Evolutionary conservation across 495 filamentous ascomycete species (phyloP).

Genomic region (Penicillium ochrochloron): DNA sequence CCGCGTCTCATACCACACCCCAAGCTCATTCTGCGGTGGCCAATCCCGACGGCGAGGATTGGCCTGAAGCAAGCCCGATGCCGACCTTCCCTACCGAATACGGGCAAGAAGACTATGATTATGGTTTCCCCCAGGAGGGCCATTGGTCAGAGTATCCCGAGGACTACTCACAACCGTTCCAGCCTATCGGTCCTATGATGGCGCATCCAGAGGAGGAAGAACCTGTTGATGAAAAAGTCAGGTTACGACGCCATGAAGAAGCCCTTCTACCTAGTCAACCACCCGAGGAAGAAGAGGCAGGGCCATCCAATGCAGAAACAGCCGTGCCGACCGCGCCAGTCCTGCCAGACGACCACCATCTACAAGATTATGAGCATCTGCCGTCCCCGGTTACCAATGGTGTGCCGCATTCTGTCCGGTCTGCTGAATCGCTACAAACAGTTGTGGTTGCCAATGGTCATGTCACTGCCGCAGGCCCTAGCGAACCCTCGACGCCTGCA

Average conservation of each 20-base stretch:
- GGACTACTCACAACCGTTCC: conserved; percentile 33
- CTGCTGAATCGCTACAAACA: conserved; percentile 48
- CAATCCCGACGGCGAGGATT: conserved; percentile 36
- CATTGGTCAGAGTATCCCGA: conserved; percentile 40
- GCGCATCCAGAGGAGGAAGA: conserved; percentile 63
- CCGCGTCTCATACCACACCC: conserved; percentile 19
- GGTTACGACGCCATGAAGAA: conserved; percentile 68
- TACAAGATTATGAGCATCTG: conserved; percentile 45
- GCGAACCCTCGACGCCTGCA: conserved; percentile 25
- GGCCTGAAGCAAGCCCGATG: conserved; percentile 35
- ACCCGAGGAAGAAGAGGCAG: conserved; percentile 52
- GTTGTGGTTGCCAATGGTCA: conserved; percentile 36
- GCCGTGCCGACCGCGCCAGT: conserved; percentile 43
- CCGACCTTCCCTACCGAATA: conserved; percentile 35
- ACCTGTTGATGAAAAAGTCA: conserved; percentile 68
- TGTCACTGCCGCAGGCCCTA: conserved; percentile 22
- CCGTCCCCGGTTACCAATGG: conserved; percentile 30
- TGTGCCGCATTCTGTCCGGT: conserved; percentile 42
- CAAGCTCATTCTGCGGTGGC: conserved; percentile 12
- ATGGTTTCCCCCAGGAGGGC: conserved; percentile 37
- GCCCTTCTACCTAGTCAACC: conserved; percentile 73
- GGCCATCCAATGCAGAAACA: conserved; percentile 47
- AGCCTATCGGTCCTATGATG: conserved; percentile 38
- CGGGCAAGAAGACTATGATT: conserved; percentile 46
- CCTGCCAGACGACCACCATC: conserved; percentile 45